phyloP scores from a whole-genome alignment of 2,329 filamentous ascomycete genomes.

The Pseudocercospora vitis region DNA sequence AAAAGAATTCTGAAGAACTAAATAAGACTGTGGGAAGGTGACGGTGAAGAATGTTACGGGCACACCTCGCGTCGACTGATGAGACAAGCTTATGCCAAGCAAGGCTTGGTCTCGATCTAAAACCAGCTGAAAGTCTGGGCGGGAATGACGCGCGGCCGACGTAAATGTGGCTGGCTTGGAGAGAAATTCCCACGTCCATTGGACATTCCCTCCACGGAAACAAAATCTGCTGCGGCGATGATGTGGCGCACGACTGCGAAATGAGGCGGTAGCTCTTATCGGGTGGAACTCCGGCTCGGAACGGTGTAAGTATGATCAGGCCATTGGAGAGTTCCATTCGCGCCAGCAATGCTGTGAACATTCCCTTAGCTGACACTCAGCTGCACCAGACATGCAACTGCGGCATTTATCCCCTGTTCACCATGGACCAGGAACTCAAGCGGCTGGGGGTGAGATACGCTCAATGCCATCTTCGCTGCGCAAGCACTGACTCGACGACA shows the following conservation, averaged over 20 bases:
- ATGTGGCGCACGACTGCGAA: background rate
- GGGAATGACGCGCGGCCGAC: constrained; percentile 1
- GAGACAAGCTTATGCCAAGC: background rate
- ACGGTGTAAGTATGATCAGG: background rate
- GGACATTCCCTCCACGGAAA: background rate
- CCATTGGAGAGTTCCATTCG: background rate
- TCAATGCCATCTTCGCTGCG: background rate
- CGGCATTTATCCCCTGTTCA: constrained; percentile 1
- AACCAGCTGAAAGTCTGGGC: background rate
- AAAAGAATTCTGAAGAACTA: no score
- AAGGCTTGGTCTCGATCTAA: background rate
- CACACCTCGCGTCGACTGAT: background rate
- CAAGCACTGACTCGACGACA: constrained; percentile 22
- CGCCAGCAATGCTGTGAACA: background rate
- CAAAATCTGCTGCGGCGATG: background rate
- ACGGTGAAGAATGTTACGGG: background rate
- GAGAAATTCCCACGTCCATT: background rate
- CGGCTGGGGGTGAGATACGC: constrained; percentile 13
- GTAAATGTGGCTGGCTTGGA: background rate
- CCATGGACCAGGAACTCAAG: background rate
- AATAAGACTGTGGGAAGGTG: background rate
- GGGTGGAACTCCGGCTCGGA: background rate
- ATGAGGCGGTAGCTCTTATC: background rate
- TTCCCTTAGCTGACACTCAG: background rate
- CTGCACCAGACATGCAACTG: background rate